Conservation (phyloP, 768 basidiomycete genomes). For the Trametes elegans region DNA sequence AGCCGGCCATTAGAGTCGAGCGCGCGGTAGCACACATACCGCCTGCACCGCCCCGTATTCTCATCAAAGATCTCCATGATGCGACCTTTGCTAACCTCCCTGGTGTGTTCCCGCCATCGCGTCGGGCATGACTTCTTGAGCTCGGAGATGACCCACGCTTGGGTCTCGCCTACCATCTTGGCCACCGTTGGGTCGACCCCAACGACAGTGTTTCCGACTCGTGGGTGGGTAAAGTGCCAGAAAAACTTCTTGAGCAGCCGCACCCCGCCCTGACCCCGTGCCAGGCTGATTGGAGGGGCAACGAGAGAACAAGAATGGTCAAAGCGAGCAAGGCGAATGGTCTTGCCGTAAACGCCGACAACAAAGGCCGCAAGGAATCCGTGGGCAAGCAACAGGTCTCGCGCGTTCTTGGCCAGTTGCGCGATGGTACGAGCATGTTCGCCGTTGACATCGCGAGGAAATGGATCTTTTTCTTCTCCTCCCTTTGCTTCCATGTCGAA, state of each 20-base stretch:
- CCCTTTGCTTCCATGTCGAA: too few relatives aligned
- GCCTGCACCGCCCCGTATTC: neutral
- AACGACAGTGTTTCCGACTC: neutral
- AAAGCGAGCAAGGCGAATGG: slow-evolving; percentile 8
- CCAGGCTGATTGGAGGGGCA: neutral
- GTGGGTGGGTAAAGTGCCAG: slow-evolving; percentile 12
- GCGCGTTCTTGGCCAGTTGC: too few relatives aligned
- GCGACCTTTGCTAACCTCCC: too few relatives aligned
- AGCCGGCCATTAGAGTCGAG: slow-evolving; percentile 5
- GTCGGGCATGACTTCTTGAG: too few relatives aligned
- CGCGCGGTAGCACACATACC: neutral
- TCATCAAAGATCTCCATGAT: neutral
- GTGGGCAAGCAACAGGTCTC: too few relatives aligned
- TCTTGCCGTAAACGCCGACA: slow-evolving; percentile 5
- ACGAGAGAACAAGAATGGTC: slow-evolving; percentile 10
- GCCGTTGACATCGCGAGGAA: too few relatives aligned
- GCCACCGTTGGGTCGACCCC: slow-evolving; percentile 1
- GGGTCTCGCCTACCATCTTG: neutral
- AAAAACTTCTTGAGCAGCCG: slow-evolving; percentile 1
- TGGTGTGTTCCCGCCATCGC: too few relatives aligned
- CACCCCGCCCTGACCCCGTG: neutral
- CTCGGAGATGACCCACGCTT: neutral
- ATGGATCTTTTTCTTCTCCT: too few relatives aligned
- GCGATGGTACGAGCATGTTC: too few relatives aligned
- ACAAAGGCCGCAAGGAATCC: neutral